Evolutionary conservation across 2,329 filamentous ascomycete species (phyloP), one percentile per base, ranked within the genome.

Genomic region (Claviceps fusiformis): DNA sequence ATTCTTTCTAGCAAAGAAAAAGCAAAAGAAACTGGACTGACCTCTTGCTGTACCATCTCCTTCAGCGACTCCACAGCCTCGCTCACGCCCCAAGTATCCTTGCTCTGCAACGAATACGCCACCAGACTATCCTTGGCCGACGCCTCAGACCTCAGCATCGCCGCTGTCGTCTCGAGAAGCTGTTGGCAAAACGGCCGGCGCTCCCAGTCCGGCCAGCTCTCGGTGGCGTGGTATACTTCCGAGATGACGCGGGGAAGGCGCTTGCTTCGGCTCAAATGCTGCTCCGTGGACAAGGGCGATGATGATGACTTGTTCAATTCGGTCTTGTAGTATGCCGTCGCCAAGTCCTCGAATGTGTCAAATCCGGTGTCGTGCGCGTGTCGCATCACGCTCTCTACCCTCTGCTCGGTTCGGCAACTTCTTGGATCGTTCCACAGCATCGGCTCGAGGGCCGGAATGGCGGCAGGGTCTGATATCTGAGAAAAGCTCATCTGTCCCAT

Each of bases 121-220:
- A 64, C 44, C 2, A 44, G 41, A 33, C 24, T 11, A 1, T 53
- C 55, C 4, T 45, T 55, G 17, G 41, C 19, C 1, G 55, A 50
- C 1, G 58, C 41, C 39, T 65, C 63, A 1, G 58, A 56, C 5
- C 46, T 45, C 19, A 65, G 50, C 56, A 63, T 61, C 0, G 57
- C 33, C 46, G 63, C 59, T 35, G 61, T 60, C 2, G 60, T 61
- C 39, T 61, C 62, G 19, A 66, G 55, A n/a, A 65, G 59, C 49
- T 66, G 63, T 5, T 65, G 62, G 7, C 63, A 58, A 47, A 66
- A 64, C 0, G 60, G 63, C 8, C 57, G 56, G 15, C 63, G 58
- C 55, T 63, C 61, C 65, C 60, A 64, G 3, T 53, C 50, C n/a
- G 59, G 62, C 63, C 60, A 64, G 37, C 49, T 52, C 9, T 54